These are phyloP conservation scores for Pleochaeta shiraiana DNA, from an alignment of 2,329 filamentous ascomycete genomes.

Conservation along the genomic window DNA sequence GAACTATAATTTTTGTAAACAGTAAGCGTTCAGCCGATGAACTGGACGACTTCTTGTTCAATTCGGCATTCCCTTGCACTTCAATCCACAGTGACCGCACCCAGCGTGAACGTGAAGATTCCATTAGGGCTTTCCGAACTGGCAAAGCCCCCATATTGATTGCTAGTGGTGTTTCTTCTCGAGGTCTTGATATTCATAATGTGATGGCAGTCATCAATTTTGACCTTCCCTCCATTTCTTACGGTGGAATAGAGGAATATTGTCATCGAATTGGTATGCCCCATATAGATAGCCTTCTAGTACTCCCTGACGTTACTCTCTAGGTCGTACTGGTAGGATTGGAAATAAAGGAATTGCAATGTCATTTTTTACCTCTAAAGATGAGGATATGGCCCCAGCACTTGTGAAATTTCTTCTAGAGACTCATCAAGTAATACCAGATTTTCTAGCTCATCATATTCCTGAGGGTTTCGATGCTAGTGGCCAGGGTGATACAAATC, in stretches of 20 bases:
- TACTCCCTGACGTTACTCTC: no score
- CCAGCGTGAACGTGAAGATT: conserved; percentile 79
- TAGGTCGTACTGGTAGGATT: conserved; percentile 82
- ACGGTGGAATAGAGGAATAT: conserved; percentile 88
- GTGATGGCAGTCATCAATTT: conserved; percentile 89
- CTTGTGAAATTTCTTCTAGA: conserved; percentile 69
- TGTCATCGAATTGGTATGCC: conserved; percentile 72
- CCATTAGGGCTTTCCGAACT: conserved; percentile 62
- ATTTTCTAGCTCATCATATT: conserved; percentile 49
- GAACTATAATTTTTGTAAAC: conserved; percentile 85
- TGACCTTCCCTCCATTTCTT: conserved; percentile 49
- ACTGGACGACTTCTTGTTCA: conserved; percentile 73
- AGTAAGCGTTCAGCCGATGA: conserved; percentile 56
- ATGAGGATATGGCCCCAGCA: conserved; percentile 48
- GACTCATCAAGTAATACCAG: conserved; percentile 54
- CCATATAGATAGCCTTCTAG: no score
- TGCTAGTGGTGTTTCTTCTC: conserved; percentile 67
- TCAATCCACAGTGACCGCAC: conserved; percentile 78
- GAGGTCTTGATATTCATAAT: conserved; percentile 73
- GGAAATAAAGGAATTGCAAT: conserved; percentile 70
- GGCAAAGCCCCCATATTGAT: conserved; percentile 62
- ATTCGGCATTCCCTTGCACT: conserved; percentile 55
- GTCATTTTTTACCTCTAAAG: conserved; percentile 66
- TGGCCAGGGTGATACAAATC: conserved; percentile 9
- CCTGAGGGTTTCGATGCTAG: conserved; percentile 28